These are phyloP conservation scores for Mycena leptocephala DNA, from an alignment of 768 basidiomycete genomes.

Conservation along the genomic window DNA sequence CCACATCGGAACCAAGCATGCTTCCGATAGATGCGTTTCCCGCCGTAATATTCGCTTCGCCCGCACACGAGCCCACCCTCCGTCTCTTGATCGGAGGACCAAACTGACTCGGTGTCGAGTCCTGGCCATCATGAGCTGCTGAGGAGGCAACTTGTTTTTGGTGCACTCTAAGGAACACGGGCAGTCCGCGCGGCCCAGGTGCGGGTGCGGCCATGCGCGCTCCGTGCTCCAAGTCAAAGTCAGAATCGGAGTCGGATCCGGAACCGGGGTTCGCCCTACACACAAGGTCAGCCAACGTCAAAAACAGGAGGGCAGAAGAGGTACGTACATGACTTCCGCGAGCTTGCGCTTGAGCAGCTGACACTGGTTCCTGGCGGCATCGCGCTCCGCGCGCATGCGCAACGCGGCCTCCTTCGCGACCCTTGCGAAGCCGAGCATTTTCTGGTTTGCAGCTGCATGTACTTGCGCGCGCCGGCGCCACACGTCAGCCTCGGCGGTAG, in stretches of 20 bases:
- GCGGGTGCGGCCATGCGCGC: not conserved
- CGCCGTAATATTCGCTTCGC: not conserved
- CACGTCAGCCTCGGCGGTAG: not conserved
- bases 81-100: constrained; percentile 7
- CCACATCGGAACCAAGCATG: not conserved
- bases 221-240: not conserved
- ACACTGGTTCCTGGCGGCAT: constrained; percentile 2
- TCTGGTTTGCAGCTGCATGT: constrained; percentile 29
- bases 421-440: constrained; percentile 21
- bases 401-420: not conserved
- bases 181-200: not conserved
- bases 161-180: not conserved
- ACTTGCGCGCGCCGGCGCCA: constrained; percentile 32
- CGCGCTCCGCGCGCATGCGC: constrained; percentile 27
- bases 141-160: too few species aligned
- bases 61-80: not conserved
- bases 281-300: not conserved
- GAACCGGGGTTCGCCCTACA: not conserved
- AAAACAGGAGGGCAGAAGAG: not conserved
- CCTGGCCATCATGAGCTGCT: too few species aligned
- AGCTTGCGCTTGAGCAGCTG: not conserved
- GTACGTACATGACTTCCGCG: not conserved
- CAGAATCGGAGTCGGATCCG: not conserved
- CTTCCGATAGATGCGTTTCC: not conserved
- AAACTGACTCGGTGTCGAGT: not conserved